Percentiles rank a stretch among this genome's conserved stretches.
Conservation (phyloP, 2,329 filamentous ascomycete genomes). For the Claviceps sorghi region DNA sequence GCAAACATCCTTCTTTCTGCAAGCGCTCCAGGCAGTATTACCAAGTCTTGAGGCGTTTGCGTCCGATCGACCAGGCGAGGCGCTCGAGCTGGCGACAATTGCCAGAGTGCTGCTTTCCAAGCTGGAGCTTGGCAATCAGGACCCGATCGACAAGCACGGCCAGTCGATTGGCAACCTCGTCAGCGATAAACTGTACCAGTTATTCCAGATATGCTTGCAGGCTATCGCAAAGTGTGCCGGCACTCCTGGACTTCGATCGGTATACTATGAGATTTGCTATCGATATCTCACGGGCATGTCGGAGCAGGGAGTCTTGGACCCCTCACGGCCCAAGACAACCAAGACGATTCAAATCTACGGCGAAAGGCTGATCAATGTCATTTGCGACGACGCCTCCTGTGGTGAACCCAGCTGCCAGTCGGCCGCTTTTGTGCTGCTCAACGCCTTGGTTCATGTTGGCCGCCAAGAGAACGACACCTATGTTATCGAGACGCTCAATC, state of each 20-base stretch:
- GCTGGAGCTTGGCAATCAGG: constrained; percentile 40
- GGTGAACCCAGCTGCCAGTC: constrained; percentile 71
- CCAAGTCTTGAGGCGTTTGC: constrained; percentile 74
- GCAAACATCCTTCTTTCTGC: constrained; percentile 66
- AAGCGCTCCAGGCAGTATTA: constrained; percentile 73
- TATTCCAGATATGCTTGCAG: constrained; percentile 75
- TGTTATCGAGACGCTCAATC: constrained; percentile 65
- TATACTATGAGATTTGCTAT: constrained; percentile 86
- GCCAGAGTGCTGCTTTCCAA: constrained; percentile 58
- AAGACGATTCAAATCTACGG: constrained; percentile 57
- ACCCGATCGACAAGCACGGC: constrained; percentile 27
- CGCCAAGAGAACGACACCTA: constrained; percentile 56
- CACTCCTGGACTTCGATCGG: constrained; percentile 57
- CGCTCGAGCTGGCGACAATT: constrained; percentile 63
- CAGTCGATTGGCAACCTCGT: constrained; percentile 52
- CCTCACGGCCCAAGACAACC: constrained; percentile 46
- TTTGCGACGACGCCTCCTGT: constrained; percentile 87
- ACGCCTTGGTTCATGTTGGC: constrained; percentile 60
- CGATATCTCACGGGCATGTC: constrained; percentile 63
- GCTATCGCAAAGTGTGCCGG: constrained; percentile 63
- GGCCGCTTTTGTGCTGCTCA: constrained; percentile 72
- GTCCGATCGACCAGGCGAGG: constrained; percentile 51
- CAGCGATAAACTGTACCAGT: constrained; percentile 77
- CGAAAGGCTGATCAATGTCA: constrained; percentile 65
- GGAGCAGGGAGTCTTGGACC: constrained; percentile 32